Evolutionary conservation across 2,329 filamentous ascomycete genomes (phyloP).

Genomic region (Trichoderma sp.): DNA sequence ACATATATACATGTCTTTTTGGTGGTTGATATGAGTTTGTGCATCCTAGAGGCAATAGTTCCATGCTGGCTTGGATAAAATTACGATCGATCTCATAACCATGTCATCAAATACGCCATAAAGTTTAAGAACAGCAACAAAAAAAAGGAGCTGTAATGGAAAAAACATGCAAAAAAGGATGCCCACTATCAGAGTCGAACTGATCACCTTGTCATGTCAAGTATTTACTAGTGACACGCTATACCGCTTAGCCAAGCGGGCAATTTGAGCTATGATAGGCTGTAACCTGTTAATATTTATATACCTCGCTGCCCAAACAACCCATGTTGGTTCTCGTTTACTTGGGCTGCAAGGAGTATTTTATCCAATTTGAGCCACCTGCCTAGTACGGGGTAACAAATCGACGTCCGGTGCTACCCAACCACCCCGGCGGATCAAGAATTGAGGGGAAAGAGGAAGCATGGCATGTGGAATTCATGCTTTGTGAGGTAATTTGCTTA

Average conservation of each 20-base stretch:
- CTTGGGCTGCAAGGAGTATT: background rate
- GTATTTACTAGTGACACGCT: slow-evolving; percentile 23
- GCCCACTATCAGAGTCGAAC: slow-evolving; percentile 24
- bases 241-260: slow-evolving; percentile 24
- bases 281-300: background rate
- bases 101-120: too few species aligned
- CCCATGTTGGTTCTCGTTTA: background rate
- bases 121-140: too few species aligned
- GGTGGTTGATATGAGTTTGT: background rate
- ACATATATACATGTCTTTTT: too few species aligned
- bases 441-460: background rate
- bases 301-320: too few species aligned
- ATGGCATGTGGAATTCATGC: background rate
- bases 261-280: background rate
- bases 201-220: slow-evolving; percentile 24
- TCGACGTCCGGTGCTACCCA: background rate
- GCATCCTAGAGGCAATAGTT: background rate
- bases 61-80: background rate
- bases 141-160: background rate
- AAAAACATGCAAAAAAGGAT: background rate
- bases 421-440: background rate
- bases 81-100: background rate
- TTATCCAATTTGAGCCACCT: background rate
- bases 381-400: background rate
- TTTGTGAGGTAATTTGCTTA: background rate